phyloP scores from a whole-genome alignment of 495 filamentous ascomycete species.

The Xylaria curta region DNA sequence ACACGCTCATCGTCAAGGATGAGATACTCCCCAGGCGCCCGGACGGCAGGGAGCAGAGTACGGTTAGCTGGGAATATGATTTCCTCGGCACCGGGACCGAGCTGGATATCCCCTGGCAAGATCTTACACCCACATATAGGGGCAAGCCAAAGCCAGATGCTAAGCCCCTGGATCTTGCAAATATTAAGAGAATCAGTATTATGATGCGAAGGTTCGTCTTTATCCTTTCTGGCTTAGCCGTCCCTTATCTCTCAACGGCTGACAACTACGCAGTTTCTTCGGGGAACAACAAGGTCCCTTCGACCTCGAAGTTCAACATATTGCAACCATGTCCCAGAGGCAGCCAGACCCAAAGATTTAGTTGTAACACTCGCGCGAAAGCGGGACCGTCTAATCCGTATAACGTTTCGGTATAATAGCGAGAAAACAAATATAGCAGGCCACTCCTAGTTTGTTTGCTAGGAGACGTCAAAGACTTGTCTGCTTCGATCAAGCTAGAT shows the following conservation, averaged over 20 bases:
- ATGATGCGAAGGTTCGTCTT: slow-evolving; percentile 76
- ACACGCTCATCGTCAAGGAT: slow-evolving; percentile 78
- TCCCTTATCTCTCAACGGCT: background rate
- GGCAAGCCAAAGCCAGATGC: slow-evolving; percentile 67
- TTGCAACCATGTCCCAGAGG: slow-evolving; percentile 27
- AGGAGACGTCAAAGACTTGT: background rate
- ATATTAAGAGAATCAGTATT: slow-evolving; percentile 70
- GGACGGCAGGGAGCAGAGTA: slow-evolving; percentile 68
- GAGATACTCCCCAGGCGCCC: slow-evolving; percentile 58
- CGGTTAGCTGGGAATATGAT: slow-evolving; percentile 63
- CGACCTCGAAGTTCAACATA: slow-evolving; percentile 55
- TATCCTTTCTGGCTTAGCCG: background rate
- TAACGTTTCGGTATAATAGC: background rate
- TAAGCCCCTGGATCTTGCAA: slow-evolving; percentile 57
- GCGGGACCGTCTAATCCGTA: no score
- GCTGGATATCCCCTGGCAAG: slow-evolving; percentile 60
- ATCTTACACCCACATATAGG: slow-evolving; percentile 74
- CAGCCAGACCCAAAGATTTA: background rate
- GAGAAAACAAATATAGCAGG: background rate
- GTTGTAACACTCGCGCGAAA: background rate
- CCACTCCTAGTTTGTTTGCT: background rate
- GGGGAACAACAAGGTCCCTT: slow-evolving; percentile 76
- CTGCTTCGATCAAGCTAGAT: background rate
- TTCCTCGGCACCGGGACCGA: slow-evolving; percentile 48
- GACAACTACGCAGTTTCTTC: slow-evolving; percentile 66